Conservation (phyloP, 192 early-diverging fungal genomes). For the Coemansia sp. region DNA sequence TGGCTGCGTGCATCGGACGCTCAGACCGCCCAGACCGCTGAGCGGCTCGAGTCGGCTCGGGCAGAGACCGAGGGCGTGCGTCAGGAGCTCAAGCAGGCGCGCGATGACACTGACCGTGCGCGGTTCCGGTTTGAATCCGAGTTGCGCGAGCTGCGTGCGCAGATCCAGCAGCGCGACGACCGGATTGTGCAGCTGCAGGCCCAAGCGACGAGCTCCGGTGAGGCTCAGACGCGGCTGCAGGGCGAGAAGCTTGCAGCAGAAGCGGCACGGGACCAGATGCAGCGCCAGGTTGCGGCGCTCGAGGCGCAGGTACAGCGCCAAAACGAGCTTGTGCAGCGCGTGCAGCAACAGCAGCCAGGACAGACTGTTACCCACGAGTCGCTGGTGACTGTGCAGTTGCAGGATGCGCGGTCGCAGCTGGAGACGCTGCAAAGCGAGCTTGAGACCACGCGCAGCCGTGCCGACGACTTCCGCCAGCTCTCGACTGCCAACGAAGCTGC, state of each 20-base stretch:
- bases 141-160: constrained; percentile 30
- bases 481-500: constrained; percentile 60
- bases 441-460: constrained; percentile 28
- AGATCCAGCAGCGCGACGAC: constrained; percentile 40
- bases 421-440: constrained; percentile 50
- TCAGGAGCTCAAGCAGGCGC: constrained; percentile 25
- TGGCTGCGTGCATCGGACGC: constrained; percentile 35
- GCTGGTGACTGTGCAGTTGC: constrained; percentile 54
- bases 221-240: constrained; percentile 56
- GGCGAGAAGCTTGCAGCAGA: constrained; percentile 55
- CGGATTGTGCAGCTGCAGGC: constrained; percentile 18
- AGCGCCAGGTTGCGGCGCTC: constrained; percentile 51
- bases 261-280: constrained; percentile 45
- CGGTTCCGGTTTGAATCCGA: constrained; percentile 35
- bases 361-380: constrained; percentile 36
- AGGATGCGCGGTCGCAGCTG: constrained; percentile 58
- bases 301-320: constrained; percentile 54
- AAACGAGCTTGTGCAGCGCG: constrained; percentile 52
- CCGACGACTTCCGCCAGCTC: constrained; percentile 50
- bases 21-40: constrained; percentile 17
- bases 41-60: constrained; percentile 33
- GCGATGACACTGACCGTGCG: constrained; percentile 33
- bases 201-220: constrained; percentile 24
- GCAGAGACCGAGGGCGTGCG: constrained; percentile 21
- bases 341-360: constrained; percentile 32